phyloP scores from a whole-genome alignment of 768 basidiomycete species.

The Phylloporus sp. region DNA sequence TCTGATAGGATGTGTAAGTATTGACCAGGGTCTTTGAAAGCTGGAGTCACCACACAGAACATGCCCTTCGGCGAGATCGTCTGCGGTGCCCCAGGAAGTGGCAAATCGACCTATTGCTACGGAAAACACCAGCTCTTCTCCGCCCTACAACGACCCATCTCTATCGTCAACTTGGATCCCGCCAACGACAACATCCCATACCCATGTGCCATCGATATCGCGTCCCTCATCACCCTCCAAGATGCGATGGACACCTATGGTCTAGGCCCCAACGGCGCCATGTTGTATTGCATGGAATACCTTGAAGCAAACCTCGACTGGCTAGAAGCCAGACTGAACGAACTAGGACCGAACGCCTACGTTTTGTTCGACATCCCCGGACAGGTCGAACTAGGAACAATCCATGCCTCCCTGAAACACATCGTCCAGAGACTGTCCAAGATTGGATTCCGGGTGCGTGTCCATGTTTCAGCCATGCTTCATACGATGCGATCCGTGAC shows the following conservation, averaged over 20 bases:
- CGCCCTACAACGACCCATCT: constrained; percentile 80
- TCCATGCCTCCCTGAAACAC: constrained; percentile 83
- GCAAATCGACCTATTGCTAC: constrained; percentile 86
- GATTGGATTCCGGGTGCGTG: constrained; percentile 78
- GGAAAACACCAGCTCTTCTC: constrained; percentile 87
- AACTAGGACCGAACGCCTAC: constrained; percentile 71
- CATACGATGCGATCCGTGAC: constrained; percentile 1
- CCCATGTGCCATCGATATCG: constrained; percentile 84
- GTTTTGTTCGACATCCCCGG: constrained; percentile 95
- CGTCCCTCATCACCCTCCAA: constrained; percentile 78
- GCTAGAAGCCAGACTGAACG: constrained; percentile 65
- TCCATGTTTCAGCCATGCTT: constrained; percentile 7
- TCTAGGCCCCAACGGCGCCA: constrained; percentile 92
- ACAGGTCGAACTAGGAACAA: constrained; percentile 96
- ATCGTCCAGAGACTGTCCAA: constrained; percentile 72
- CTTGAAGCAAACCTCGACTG: constrained; percentile 93
- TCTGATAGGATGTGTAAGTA: too few species aligned
- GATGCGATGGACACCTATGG: constrained; percentile 82
- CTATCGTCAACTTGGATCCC: constrained; percentile 93
- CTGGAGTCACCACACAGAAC: neutral
- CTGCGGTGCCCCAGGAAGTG: constrained; percentile 81
- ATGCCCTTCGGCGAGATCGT: constrained; percentile 92
- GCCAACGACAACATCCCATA: constrained; percentile 90
- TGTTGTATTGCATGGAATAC: constrained; percentile 97
- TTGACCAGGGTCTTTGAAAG: too few species aligned